Evolutionary conservation across 1,284 basidiomycete genomes (phyloP).

Genomic region (Apiotrichum montevideense): DNA sequence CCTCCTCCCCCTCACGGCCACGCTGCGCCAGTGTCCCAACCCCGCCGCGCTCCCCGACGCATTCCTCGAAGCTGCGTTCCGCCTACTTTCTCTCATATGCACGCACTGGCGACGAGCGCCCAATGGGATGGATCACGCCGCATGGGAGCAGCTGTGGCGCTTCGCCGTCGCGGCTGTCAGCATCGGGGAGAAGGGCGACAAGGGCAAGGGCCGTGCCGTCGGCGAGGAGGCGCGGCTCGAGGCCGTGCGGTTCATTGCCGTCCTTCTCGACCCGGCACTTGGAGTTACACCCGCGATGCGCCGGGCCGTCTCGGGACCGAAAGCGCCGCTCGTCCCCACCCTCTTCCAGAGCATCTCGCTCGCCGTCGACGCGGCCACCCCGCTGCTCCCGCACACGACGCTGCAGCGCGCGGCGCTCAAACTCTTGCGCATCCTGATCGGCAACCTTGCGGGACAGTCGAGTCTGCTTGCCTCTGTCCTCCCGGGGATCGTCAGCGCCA

Average conservation of each 20-base stretch:
- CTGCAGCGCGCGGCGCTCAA: constrained; percentile 62
- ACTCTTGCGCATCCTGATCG: constrained; percentile 56
- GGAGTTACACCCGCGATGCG: constrained; percentile 52
- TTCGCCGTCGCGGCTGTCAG: constrained; percentile 57
- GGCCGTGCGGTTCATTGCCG: constrained; percentile 29
- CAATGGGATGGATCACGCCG: constrained; percentile 51
- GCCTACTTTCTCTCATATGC: constrained; percentile 58
- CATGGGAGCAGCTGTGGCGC: constrained; percentile 78
- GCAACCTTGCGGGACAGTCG: constrained; percentile 62
- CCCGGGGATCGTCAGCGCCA: constrained; percentile 70
- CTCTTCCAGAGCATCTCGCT: constrained; percentile 75
- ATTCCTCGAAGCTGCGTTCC: constrained; percentile 66
- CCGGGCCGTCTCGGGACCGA: constrained; percentile 47
- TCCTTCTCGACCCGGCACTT: constrained; percentile 21
- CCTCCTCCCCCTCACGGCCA: constrained; percentile 76
- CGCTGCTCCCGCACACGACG: constrained; percentile 55
- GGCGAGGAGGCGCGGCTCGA: constrained; percentile 34
- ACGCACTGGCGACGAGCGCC: constrained; percentile 72
- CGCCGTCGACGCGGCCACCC: constrained; percentile 52
- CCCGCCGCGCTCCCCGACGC: constrained; percentile 66
- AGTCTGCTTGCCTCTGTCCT: constrained; percentile 56
- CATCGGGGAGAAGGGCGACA: constrained; percentile 51
- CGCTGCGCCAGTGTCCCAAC: constrained; percentile 59
- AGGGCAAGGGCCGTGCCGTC: constrained; percentile 55
- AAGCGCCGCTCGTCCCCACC: constrained; percentile 57